phyloP scores from a whole-genome alignment of 805 yeast species.

The Kuraishia floccosa region DNA sequence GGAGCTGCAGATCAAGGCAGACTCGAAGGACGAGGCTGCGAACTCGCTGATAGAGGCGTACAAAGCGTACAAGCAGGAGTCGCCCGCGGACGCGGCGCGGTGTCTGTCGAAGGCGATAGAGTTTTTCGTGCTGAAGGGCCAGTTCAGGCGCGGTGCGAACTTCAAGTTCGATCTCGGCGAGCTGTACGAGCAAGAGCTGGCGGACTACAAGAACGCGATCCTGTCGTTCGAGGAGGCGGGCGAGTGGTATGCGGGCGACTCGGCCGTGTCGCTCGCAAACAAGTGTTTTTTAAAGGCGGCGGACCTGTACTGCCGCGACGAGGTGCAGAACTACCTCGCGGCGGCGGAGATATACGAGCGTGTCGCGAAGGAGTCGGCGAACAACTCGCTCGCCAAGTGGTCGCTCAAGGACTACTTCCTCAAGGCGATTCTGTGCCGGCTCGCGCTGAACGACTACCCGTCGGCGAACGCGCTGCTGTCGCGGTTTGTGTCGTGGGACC shows the following conservation, averaged over 20 bases:
- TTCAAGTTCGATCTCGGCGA: conserved; percentile 87
- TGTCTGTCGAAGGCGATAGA: conserved; percentile 69
- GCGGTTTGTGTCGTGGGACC: conserved; percentile 59
- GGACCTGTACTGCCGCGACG: conserved; percentile 63
- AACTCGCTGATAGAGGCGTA: conserved; percentile 83
- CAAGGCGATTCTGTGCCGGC: conserved; percentile 70
- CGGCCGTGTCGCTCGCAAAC: conserved; percentile 81
- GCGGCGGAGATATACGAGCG: conserved; percentile 73
- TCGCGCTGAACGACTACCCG: conserved; percentile 73
- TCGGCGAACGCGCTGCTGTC: conserved; percentile 71
- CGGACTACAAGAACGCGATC: conserved; percentile 59
- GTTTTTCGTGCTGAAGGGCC: conserved; percentile 82
- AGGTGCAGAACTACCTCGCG: conserved; percentile 51
- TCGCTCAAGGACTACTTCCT: conserved; percentile 84
- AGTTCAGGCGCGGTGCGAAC: conserved; percentile 93
- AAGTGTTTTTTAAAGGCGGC: conserved; percentile 87
- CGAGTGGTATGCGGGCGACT: conserved; percentile 91
- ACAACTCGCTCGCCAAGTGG: conserved; percentile 77
- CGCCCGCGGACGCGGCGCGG: conserved; percentile 68
- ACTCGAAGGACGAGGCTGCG: conserved; percentile 82
- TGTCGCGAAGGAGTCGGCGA: conserved; percentile 65
- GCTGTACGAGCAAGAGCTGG: conserved; percentile 66
- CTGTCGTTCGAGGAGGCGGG: conserved; percentile 85
- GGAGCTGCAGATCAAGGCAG: conserved; percentile 60
- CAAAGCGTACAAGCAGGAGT: conserved; percentile 68